phyloP scores from a whole-genome alignment of 1,139 yeast species.

The Magnusiomyces suaveolens region DNA sequence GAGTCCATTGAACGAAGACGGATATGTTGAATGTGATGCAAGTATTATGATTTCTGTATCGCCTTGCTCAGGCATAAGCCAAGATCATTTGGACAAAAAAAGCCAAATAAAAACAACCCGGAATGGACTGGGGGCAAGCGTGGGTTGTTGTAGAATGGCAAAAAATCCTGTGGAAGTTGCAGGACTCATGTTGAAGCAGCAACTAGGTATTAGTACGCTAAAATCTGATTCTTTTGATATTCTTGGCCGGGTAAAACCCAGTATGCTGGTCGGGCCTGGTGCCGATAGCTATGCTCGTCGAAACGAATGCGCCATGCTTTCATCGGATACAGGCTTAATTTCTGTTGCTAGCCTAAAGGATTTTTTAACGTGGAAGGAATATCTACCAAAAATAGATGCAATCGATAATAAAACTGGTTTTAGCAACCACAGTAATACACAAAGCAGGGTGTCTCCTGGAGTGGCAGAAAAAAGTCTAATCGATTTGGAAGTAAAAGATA shows the following conservation, averaged over 20 bases:
- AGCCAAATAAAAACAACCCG: conserved; percentile 15
- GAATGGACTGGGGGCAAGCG: conserved; percentile 22
- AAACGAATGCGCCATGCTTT: conserved; percentile 15
- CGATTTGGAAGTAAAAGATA: conserved; percentile 23
- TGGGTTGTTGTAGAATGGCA: conserved; percentile 29
- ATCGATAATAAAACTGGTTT: neutral
- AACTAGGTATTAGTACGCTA: too few relatives aligned
- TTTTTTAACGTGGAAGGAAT: conserved; percentile 20
- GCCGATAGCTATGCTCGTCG: conserved; percentile 26
- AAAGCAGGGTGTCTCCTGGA: too few relatives aligned
- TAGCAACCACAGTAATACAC: too few relatives aligned
- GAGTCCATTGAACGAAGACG: conserved; percentile 40
- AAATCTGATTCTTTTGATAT: conserved; percentile 14
- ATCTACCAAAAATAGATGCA: conserved; percentile 5
- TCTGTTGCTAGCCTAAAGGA: conserved; percentile 17
- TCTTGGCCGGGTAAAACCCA: conserved; percentile 29
- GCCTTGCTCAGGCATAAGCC: too few relatives aligned
- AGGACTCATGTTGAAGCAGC: conserved; percentile 17
- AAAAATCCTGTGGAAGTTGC: conserved; percentile 28
- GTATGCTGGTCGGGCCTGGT: conserved; percentile 31
- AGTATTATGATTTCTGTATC: conserved; percentile 22
- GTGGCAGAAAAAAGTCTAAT: conserved; percentile 4
- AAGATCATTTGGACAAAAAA: too few relatives aligned
- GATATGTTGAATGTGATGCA: conserved; percentile 48
- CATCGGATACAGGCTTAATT: conserved; percentile 17